Base-by-base conservation (phyloP, 495 filamentous ascomycete species). In the Annulohypoxylon nitens region DNA sequence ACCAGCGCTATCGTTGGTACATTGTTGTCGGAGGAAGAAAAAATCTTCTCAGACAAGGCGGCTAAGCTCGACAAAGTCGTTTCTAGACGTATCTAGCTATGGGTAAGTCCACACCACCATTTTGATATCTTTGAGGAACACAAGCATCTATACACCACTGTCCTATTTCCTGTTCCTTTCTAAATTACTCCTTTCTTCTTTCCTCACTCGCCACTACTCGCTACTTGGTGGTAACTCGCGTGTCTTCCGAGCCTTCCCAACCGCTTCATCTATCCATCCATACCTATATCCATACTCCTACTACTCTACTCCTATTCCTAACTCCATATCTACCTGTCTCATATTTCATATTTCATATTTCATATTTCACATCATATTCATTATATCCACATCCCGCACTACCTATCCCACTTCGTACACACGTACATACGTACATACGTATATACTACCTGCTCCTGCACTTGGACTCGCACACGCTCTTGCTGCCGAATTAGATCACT, bases 21-120 rank as follows among this genome's bases (percentile, higher is more conserved):
- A 70, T 59, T 41, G 54, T 63, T 67, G 45, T 67, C 67, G 63
- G 62, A 63, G 67, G 67, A 67, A 58, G 54, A 59, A 63, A 82
- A 77, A 77, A 69, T 69, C 75, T 66, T 79, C 76, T 75, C 63
- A 73, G 72, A 70, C 63, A 75, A 75, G 81, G 81, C 81, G 81
- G 81, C 79, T 81, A 83, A 84, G 81, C 79, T 75, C 61, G 66
- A 75, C 68, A 70, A 75, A 75, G 76, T 78, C 69, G 67, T 78
- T 57, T 54, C 67, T 70, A 25, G 67, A 73, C 78, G 64, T 76
- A 75, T 75, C 77, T 68, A 71, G 70, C 73, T 78, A 85, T 84
- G 83, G 83, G 81, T 85, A 82, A 81, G 83, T 84, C 78, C 75
- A 78, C 73, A 74, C 73, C 76, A 59, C 71, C 64, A 62, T 66